phyloP scores from a whole-genome alignment of 371 early-diverging fungal genomes.

The Mortierella sp. region DNA sequence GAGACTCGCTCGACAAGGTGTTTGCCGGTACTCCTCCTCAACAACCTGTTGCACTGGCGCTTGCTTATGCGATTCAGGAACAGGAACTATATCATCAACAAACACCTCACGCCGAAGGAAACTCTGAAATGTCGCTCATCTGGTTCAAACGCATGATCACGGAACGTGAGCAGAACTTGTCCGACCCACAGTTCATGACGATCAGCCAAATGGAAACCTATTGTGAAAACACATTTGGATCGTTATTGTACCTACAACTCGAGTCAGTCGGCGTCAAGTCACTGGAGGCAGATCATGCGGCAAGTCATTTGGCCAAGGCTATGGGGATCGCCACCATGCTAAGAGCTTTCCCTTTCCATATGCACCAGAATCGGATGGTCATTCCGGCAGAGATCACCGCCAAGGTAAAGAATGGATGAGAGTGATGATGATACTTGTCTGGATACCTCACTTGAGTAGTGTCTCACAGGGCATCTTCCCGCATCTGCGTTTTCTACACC shows the following conservation, averaged over 20 bases:
- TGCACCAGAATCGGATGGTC: slow-evolving; percentile 69
- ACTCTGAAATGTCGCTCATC: slow-evolving; percentile 39
- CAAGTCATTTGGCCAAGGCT: slow-evolving; percentile 91
- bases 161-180: slow-evolving; percentile 71
- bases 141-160: slow-evolving; percentile 54
- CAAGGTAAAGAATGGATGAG: slow-evolving; percentile 62
- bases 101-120: neutral
- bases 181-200: slow-evolving; percentile 76
- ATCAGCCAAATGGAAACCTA: slow-evolving; percentile 85
- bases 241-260: slow-evolving; percentile 86
- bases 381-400: slow-evolving; percentile 82
- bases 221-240: slow-evolving; percentile 88
- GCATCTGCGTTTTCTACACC: slow-evolving; percentile 3
- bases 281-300: slow-evolving; percentile 89
- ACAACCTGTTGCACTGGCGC: slow-evolving; percentile 75
- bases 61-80: slow-evolving; percentile 76
- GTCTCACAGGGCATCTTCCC: neutral
- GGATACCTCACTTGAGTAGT: too few relatives aligned
- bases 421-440: too few relatives aligned
- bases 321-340: slow-evolving; percentile 82
- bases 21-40: slow-evolving; percentile 77
- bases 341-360: slow-evolving; percentile 76
- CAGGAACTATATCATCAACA: slow-evolving; percentile 18
- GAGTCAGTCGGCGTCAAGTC: slow-evolving; percentile 87
- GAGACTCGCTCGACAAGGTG: slow-evolving; percentile 77